Evolutionary conservation across 179 eudicot species (phyloP).

Genomic region (Patellifolia procumbens): DNA sequence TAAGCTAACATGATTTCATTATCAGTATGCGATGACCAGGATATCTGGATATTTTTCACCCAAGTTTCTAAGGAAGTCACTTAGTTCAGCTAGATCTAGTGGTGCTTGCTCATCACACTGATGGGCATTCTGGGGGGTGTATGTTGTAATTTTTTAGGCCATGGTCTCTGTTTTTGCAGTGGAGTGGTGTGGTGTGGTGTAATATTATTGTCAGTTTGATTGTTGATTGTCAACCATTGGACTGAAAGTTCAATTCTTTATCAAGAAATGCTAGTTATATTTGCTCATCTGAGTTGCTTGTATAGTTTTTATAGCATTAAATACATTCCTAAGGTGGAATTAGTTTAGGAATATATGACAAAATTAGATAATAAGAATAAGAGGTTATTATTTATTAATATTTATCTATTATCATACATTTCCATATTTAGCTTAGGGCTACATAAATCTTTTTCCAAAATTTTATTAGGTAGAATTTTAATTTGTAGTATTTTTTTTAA

Average conservation of each 20-base stretch:
- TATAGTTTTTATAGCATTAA: too few species aligned
- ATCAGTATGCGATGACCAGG: background rate
- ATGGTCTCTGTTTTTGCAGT: background rate
- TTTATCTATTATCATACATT: too few species aligned
- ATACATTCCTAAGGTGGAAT: too few species aligned
- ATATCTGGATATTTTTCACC: background rate
- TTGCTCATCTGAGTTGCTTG: background rate
- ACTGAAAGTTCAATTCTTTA: background rate
- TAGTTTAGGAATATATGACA: too few species aligned
- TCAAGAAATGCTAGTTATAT: background rate
- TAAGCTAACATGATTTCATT: constrained; percentile 11
- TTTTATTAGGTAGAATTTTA: too few species aligned
- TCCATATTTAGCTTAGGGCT: too few species aligned
- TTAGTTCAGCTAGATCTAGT: background rate
- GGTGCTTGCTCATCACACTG: constrained; percentile 31
- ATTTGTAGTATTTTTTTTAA: too few species aligned
- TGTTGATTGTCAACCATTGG: background rate
- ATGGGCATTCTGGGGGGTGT: constrained; percentile 30
- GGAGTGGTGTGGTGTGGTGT: constrained; percentile 15
- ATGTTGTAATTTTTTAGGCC: constrained; percentile 10
- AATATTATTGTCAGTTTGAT: background rate
- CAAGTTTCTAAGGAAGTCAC: background rate
- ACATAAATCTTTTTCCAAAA: too few species aligned
- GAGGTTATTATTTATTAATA: too few species aligned
- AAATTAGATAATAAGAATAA: too few species aligned